phyloP scores from a whole-genome alignment of 345 rosid genomes.

The Camelina neglecta region DNA sequence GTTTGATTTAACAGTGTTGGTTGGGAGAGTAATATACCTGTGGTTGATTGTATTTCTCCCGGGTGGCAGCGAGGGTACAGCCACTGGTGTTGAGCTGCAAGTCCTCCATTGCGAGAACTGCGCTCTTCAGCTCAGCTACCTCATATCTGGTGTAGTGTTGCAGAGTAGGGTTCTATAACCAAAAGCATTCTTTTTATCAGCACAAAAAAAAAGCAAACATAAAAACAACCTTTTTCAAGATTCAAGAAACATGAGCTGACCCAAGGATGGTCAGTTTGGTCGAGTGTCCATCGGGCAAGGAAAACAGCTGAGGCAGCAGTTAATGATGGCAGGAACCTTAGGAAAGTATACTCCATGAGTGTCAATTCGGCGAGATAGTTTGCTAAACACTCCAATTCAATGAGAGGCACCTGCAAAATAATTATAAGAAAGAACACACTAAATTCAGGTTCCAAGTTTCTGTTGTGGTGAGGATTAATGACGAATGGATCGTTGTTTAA shows the following conservation, averaged over 20 bases:
- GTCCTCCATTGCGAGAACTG: constrained; percentile 79
- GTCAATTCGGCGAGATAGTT: constrained; percentile 87
- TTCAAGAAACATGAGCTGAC: constrained; percentile 51
- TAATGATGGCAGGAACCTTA: constrained; percentile 75
- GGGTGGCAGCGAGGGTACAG: constrained; percentile 68
- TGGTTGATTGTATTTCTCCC: constrained; percentile 74
- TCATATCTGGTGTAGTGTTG: constrained; percentile 82
- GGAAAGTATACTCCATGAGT: constrained; percentile 76
- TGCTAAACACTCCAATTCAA: constrained; percentile 78
- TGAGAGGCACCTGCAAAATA: constrained; percentile 57
- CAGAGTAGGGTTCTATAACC: constrained; percentile 77
- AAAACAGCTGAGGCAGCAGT: constrained; percentile 92
- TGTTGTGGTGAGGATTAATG: background rate
- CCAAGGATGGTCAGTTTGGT: constrained; percentile 91
- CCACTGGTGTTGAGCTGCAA: constrained; percentile 69
- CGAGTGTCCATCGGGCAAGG: constrained; percentile 88
- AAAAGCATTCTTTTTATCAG: constrained; percentile 34
- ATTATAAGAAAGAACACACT: constrained; percentile 9
- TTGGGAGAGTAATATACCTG: constrained; percentile 59
- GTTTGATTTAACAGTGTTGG: background rate
- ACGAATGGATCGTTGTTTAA: constrained; percentile 11
- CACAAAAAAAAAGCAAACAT: background rate
- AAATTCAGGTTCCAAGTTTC: constrained; percentile 19
- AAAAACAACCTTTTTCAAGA: background rate
- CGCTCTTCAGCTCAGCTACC: constrained; percentile 59